A percentile compares a stretch with the other conserved stretches of the same genome.
These are phyloP conservation scores for Melocanna baccifera DNA, from an alignment of 176 grass and related monocot genomes.

Conservation along the genomic window DNA sequence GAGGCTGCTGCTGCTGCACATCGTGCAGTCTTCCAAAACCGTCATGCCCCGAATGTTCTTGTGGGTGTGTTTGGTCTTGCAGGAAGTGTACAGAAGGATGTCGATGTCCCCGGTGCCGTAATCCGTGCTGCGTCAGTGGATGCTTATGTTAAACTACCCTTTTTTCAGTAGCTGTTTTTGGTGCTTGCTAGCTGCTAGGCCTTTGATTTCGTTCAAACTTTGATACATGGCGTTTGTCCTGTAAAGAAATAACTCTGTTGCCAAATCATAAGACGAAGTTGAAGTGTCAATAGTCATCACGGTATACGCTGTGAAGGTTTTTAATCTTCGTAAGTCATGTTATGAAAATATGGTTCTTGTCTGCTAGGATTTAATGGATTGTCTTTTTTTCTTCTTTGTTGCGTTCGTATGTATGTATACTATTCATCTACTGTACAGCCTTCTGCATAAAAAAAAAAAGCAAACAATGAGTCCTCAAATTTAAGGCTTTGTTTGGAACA, in stretches of 20 bases:
- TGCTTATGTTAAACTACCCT: constrained; percentile 54
- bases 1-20: constrained; percentile 29
- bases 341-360: no score
- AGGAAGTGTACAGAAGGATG: constrained; percentile 49
- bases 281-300: background rate
- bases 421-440: no score
- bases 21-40: constrained; percentile 21
- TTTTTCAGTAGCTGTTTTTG: background rate
- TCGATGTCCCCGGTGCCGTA: constrained; percentile 45
- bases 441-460: no score
- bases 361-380: no score
- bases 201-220: background rate
- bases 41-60: constrained; percentile 70
- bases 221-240: background rate
- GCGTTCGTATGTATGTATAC: no score
- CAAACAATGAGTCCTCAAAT: no score
- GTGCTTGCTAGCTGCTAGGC: background rate
- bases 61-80: constrained; percentile 82
- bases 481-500: no score
- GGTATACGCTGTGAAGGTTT: no score
- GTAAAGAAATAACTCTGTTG: background rate
- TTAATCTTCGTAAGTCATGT: no score
- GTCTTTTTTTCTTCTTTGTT: no score
- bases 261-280: background rate
- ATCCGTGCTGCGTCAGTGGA: constrained; percentile 53